These are phyloP conservation scores for Ochetophila trinervis DNA, from an alignment of 306 rosid species.

Conservation along the genomic window DNA sequence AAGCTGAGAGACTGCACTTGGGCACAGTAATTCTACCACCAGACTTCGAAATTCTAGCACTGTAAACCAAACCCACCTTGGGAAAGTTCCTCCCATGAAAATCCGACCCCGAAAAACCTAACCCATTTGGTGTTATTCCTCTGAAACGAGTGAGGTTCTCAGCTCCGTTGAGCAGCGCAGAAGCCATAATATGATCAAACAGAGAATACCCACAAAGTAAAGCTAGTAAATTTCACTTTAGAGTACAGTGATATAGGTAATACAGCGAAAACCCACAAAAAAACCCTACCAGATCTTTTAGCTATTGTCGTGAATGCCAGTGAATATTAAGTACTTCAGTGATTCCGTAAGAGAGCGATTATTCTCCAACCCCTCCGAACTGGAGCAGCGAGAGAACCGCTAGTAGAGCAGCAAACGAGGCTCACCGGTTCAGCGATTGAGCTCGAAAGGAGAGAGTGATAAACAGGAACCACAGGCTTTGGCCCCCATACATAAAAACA, in stretches of 20 bases:
- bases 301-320: neutral
- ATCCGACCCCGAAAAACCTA: conserved; percentile 47
- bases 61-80: conserved; percentile 32
- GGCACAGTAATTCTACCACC: conserved; percentile 28
- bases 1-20: conserved; percentile 61
- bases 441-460: neutral
- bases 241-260: neutral
- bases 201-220: conserved; percentile 15
- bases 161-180: conserved; percentile 65
- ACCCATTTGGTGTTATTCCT: conserved; percentile 41
- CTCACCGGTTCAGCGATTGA: neutral
- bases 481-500: neutral
- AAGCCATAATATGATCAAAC: conserved; percentile 47
- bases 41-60: conserved; percentile 31
- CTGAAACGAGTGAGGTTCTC: conserved; percentile 49
- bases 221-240: conserved; percentile 6
- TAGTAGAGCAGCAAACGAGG: conserved; percentile 9
- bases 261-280: conserved; percentile 7
- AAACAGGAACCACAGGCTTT: conserved; percentile 21
- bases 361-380: neutral
- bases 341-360: neutral
- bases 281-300: neutral
- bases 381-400: neutral
- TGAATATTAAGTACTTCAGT: neutral
- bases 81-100: conserved; percentile 41